Base-by-base conservation (phyloP, 345 rosid species). In the Balakata baccata region DNA sequence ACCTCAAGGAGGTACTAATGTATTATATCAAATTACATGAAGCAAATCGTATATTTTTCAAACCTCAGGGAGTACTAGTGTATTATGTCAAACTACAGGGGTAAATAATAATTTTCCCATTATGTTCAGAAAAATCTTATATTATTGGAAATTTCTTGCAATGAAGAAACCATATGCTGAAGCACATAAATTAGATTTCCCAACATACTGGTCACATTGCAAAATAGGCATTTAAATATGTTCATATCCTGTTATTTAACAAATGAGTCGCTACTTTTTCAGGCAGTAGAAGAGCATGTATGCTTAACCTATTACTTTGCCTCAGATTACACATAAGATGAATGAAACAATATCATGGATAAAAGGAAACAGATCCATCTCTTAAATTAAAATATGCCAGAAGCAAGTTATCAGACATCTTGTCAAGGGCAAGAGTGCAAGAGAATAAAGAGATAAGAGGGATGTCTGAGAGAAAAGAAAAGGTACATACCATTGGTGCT, bases 401-500 rank as follows among this genome's bases (percentile, higher is more conserved):
- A 64, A 64, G 22, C 10, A 62, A 73, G 34, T 38, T 39, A 70
- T 3, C 29, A 53, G 34, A 49, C 66, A 53, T 17, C 59, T 23
- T 56, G 29, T 53, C 6, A 12, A 38, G 50, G n/a, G 29, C 7
- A 25, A 59, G 37, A 25, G 20, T 51, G 7, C n/a, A 25, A 6
- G 20, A 37, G 34, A 16, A 38, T 16, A 17, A 25, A 6, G 20
- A 37, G 34, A 16, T 38, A n/a, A 17, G n/a, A 68, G 37, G 0
- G 59, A 46, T 23, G 10, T 43, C 51, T 20, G 20, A 59, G 0
- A 38, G 25, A 50, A 69, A 72, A 47, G 3, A 66, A 37, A 11
- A 66, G 38, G 41, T 12, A 16, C 83, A 77, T 85, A 94, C 98
- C 98, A 94, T 89, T 53, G 98, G 98, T 69, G 90, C 98, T 77